phyloP scores from a whole-genome alignment of 192 early-diverging fungal species.

The Podochytrium sp. region DNA sequence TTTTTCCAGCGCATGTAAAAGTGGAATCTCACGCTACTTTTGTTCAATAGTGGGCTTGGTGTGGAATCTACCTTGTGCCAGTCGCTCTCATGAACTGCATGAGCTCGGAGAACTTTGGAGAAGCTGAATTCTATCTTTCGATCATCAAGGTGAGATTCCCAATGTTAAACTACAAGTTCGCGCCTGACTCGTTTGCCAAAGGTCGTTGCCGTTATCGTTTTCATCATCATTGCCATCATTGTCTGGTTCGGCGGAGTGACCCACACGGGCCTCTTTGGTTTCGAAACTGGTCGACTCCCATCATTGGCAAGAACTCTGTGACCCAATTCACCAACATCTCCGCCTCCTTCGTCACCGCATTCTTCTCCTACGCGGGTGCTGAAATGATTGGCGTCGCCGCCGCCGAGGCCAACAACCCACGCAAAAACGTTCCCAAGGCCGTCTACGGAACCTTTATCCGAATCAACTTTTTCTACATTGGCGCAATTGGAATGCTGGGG shows the following conservation, averaged over 20 bases:
- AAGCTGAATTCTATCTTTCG: constrained; percentile 33
- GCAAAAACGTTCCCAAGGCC: constrained; percentile 42
- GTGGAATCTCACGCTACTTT: too few relatives aligned
- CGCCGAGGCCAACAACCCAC: too few relatives aligned
- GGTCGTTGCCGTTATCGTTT: constrained; percentile 44
- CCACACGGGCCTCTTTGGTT: too few relatives aligned
- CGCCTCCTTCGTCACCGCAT: constrained; percentile 71
- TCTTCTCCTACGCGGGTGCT: too few relatives aligned
- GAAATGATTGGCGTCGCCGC: constrained; percentile 87
- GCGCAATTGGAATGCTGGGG: constrained; percentile 69
- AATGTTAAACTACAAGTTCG: constrained; percentile 80
- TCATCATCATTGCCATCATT: too few relatives aligned
- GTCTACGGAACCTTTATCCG: constrained; percentile 73
- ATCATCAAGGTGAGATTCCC: constrained; percentile 85
- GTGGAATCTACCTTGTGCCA: constrained; percentile 57
- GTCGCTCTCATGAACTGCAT: constrained; percentile 52
- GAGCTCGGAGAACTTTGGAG: constrained; percentile 15
- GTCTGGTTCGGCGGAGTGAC: background rate
- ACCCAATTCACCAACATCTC: constrained; percentile 75
- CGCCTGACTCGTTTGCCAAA: constrained; percentile 61
- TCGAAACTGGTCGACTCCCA: too few relatives aligned
- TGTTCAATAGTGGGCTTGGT: constrained; percentile 42
- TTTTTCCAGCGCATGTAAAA: too few relatives aligned
- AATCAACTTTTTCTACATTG: constrained; percentile 76
- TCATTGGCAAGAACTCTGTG: constrained; percentile 57